A percentile compares a stretch with the other conserved stretches of the same genome.
Conservation (phyloP, 805 yeast species). For the Wickerhamomyces bovis region DNA sequence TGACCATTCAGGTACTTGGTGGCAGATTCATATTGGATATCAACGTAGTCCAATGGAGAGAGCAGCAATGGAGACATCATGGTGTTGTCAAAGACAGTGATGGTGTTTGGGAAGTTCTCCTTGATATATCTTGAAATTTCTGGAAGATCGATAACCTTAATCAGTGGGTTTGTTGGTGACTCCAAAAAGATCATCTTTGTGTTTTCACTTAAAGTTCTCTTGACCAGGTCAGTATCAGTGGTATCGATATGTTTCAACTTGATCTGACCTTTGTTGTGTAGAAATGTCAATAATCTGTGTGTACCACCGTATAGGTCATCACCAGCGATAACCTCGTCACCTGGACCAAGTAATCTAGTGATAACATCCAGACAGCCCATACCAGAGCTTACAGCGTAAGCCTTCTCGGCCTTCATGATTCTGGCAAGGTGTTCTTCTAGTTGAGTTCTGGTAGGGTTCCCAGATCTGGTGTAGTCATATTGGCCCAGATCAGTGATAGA, state of each 20-base stretch:
- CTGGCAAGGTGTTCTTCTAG: conserved; percentile 73
- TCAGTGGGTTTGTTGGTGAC: conserved; percentile 90
- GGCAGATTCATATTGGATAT: conserved; percentile 89
- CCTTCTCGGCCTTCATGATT: conserved; percentile 70
- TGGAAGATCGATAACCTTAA: conserved; percentile 78
- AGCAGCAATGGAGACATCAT: conserved; percentile 92
- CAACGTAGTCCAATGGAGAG: conserved; percentile 81
- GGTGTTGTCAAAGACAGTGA: conserved; percentile 88
- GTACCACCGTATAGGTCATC: conserved; percentile 95
- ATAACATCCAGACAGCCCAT: conserved; percentile 92
- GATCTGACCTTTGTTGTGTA: conserved; percentile 57
- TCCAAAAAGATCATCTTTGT: conserved; percentile 83
- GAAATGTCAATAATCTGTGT: conserved; percentile 72
- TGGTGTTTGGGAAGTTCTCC: conserved; percentile 53
- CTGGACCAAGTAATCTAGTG: conserved; percentile 63
- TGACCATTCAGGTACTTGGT: conserved; percentile 92
- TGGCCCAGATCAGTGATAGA: conserved; percentile 71
- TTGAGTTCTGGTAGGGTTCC: conserved; percentile 86
- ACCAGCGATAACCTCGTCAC: conserved; percentile 91
- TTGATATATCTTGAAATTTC: conserved; percentile 64
- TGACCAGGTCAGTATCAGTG: conserved; percentile 58
- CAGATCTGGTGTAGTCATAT: conserved; percentile 84
- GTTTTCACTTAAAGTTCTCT: conserved; percentile 43
- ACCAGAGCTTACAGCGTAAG: conserved; percentile 83
- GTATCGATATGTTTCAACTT: conserved; percentile 77